Percentiles rank a stretch among this genome's conserved stretches.
Conservation (phyloP, 495 filamentous ascomycete genomes). For the Hyaloscypha variabilis region DNA sequence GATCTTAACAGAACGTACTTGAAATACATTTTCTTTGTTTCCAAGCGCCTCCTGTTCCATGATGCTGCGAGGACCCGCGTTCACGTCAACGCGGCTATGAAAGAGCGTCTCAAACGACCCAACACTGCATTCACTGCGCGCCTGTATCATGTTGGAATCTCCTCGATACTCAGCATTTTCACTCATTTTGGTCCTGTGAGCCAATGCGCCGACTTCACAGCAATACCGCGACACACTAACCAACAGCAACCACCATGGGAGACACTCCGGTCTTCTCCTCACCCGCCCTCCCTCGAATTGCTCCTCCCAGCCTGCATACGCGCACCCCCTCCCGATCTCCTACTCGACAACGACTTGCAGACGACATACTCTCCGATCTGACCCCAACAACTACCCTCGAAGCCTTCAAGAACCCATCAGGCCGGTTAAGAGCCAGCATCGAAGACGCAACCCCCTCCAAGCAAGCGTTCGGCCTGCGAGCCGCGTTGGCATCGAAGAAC, state of each 20-base stretch:
- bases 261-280: constrained; percentile 12
- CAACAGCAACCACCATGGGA: constrained; percentile 23
- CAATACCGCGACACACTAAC: constrained; percentile 18
- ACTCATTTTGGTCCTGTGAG: constrained; percentile 3
- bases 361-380: constrained; percentile 56
- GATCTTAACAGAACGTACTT: background rate
- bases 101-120: constrained; percentile 15
- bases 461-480: constrained; percentile 71
- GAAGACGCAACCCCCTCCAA: constrained; percentile 67
- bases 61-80: constrained; percentile 14
- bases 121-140: constrained; percentile 8
- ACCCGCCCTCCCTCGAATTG: constrained; percentile 19
- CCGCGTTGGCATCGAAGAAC: constrained; percentile 72
- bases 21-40: constrained; percentile 11
- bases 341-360: constrained; percentile 34
- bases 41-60: background rate
- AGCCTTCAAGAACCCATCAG: constrained; percentile 56
- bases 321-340: constrained; percentile 33
- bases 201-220: constrained; percentile 20
- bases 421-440: constrained; percentile 62
- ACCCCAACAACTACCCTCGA: constrained; percentile 59
- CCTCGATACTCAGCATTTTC: background rate
- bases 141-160: constrained; percentile 21
- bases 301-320: constrained; percentile 16
- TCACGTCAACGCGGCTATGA: constrained; percentile 15